These are phyloP conservation scores for Citrullus colocynthis DNA, from an alignment of 306 rosid genomes.

Conservation along the genomic window DNA sequence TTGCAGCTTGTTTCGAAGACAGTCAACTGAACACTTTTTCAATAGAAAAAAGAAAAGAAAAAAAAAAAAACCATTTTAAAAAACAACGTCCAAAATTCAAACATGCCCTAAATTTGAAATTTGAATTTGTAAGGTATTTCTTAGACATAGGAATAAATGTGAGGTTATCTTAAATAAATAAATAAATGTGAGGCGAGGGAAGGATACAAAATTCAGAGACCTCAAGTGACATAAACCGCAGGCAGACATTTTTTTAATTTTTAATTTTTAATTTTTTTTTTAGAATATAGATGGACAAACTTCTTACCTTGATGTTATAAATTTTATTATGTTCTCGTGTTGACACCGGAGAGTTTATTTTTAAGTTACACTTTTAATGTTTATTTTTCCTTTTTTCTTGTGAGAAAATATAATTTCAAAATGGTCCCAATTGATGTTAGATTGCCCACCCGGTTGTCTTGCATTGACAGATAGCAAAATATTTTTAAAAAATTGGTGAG, in stretches of 20 bases:
- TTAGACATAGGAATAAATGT: neutral
- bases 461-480: too few species aligned
- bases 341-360: too few species aligned
- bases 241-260: neutral
- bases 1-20: neutral
- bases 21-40: neutral
- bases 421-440: neutral
- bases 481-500: neutral
- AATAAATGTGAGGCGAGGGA: neutral
- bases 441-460: neutral
- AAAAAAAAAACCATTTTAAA: neutral
- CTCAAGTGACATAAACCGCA: constrained; percentile 3
- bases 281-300: too few species aligned
- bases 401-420: neutral
- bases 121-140: neutral
- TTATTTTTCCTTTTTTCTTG: neutral
- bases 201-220: neutral
- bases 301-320: too few species aligned
- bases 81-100: neutral
- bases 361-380: too few species aligned
- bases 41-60: neutral
- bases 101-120: neutral
- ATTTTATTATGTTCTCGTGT: too few species aligned
- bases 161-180: neutral
- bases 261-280: neutral